Conservation (phyloP, 2,329 filamentous ascomycete genomes). For the Aureobasidium melanogenum region DNA sequence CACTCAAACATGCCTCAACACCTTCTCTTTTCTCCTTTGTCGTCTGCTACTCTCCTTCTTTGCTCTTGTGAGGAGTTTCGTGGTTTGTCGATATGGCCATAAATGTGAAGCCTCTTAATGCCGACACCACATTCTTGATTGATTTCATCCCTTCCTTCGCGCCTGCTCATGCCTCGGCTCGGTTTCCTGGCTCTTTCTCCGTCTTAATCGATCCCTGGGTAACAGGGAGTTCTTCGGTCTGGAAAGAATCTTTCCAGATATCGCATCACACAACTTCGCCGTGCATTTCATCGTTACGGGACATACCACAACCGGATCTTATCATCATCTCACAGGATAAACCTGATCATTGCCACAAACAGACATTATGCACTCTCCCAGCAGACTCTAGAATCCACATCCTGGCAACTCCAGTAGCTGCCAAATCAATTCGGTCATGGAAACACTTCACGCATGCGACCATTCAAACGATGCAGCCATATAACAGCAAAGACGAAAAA, state of each 20-base stretch:
- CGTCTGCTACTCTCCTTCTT: background rate
- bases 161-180: conserved; percentile 28
- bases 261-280: conserved; percentile 47
- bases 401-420: conserved; percentile 55
- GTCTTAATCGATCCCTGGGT: conserved; percentile 68
- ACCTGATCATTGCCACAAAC: conserved; percentile 62
- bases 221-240: conserved; percentile 49
- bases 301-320: conserved; percentile 46
- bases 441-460: conserved; percentile 52
- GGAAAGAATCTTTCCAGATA: conserved; percentile 53
- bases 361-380: conserved; percentile 57
- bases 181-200: conserved; percentile 47
- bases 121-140: conserved; percentile 56
- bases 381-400: conserved; percentile 50
- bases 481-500: conserved; percentile 29
- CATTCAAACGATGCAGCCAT: conserved; percentile 37
- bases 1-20: conserved; percentile 7
- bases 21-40: background rate
- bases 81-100: conserved; percentile 45
- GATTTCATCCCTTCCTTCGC: conserved; percentile 50
- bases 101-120: conserved; percentile 55
- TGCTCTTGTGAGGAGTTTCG: background rate
- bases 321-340: conserved; percentile 54
- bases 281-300: conserved; percentile 48
- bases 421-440: conserved; percentile 58